A percentile compares a stretch with the other conserved stretches of the same genome.
Conservation (phyloP, 495 filamentous ascomycete genomes). For the Penicillium malachiteum region DNA sequence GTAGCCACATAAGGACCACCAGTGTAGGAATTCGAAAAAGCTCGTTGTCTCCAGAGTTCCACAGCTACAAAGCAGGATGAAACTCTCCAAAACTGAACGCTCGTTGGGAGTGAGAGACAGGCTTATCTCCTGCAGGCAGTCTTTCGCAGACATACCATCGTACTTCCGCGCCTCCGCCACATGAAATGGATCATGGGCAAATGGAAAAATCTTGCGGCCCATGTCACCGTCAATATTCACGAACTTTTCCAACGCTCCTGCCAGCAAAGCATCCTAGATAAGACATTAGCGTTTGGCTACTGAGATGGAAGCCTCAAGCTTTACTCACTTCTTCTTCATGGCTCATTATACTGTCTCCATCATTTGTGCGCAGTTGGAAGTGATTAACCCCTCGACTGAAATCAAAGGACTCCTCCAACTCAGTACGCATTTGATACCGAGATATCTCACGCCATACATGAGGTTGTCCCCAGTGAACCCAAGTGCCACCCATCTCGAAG, state of each 20-base stretch:
- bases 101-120: conserved; percentile 18
- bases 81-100: conserved; percentile 13
- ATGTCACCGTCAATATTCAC: conserved; percentile 25
- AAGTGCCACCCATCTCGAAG: conserved; percentile 38
- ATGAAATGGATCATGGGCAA: conserved; percentile 18
- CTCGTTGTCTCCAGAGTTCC: conserved; percentile 25
- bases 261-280: conserved; percentile 7
- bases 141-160: conserved; percentile 19
- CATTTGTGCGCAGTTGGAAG: conserved; percentile 19
- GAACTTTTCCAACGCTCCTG: conserved; percentile 16
- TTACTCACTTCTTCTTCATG: conserved; percentile 21
- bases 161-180: conserved; percentile 16
- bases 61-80: conserved; percentile 20
- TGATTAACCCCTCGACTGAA: conserved; percentile 20
- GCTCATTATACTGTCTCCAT: conserved; percentile 12
- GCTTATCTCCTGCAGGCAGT: conserved; percentile 23
- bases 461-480: conserved; percentile 30
- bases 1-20: conserved; percentile 24
- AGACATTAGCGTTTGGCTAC: neutral
- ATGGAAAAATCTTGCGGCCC: conserved; percentile 20
- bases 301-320: neutral
- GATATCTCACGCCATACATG: conserved; percentile 25
- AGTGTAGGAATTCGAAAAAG: conserved; percentile 28
- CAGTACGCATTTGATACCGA: conserved; percentile 18
- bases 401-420: conserved; percentile 20